These are phyloP conservation scores for Neonectria ditissima DNA, from an alignment of 2,329 filamentous ascomycete species.

Conservation along the genomic window DNA sequence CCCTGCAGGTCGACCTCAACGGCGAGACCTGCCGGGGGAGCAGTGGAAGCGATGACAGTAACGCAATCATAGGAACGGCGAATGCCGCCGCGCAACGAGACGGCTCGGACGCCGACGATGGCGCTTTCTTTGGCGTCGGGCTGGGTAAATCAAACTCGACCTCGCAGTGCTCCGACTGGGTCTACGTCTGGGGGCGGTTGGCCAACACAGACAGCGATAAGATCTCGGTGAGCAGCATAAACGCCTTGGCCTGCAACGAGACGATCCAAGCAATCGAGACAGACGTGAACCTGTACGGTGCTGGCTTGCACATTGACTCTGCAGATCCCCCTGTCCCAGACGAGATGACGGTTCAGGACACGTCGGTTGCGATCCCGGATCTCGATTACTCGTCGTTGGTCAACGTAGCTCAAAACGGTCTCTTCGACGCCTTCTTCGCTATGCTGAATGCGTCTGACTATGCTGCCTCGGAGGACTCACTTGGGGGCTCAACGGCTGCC, in stretches of 20 bases:
- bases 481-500: conserved; percentile 36
- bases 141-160: conserved; percentile 35
- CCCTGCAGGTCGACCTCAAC: conserved; percentile 38
- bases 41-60: conserved; percentile 21
- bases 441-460: conserved; percentile 50
- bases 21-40: conserved; percentile 38
- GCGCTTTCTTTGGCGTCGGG: conserved; percentile 35
- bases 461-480: conserved; percentile 43
- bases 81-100: conserved; percentile 8
- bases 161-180: conserved; percentile 47
- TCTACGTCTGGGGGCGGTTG: conserved; percentile 53
- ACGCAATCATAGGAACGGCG: conserved; percentile 35
- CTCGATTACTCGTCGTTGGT: conserved; percentile 48
- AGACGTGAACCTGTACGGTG: conserved; percentile 39
- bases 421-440: conserved; percentile 53
- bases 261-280: conserved; percentile 47
- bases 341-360: conserved; percentile 38
- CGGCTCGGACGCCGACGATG: neutral
- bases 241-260: conserved; percentile 55
- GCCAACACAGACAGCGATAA: conserved; percentile 36
- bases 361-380: conserved; percentile 39
- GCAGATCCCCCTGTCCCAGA: conserved; percentile 43
- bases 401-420: conserved; percentile 41
- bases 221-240: conserved; percentile 46
- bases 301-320: conserved; percentile 44